phyloP scores from a whole-genome alignment of 2,329 filamentous ascomycete species.

The Aspergillus piperis region DNA sequence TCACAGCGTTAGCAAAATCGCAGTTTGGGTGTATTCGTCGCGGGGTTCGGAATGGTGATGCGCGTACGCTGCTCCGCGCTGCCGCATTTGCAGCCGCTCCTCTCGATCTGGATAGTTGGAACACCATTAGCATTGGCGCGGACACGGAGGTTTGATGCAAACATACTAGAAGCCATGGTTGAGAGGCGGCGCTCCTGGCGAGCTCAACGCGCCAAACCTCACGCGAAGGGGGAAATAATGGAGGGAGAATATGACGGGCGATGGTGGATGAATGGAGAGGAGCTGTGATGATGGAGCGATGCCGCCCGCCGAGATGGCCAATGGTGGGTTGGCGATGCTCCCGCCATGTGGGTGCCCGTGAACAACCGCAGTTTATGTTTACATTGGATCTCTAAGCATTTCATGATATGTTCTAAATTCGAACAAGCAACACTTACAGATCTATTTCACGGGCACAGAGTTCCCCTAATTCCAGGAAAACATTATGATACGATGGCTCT shows the following conservation, averaged over 20 bases:
- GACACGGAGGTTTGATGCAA: no score
- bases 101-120: conserved; percentile 46
- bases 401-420: no score
- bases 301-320: conserved; percentile 4
- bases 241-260: conserved; percentile 6
- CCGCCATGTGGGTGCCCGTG: neutral
- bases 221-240: conserved; percentile 14
- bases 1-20: conserved; percentile 25
- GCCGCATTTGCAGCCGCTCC: conserved; percentile 58
- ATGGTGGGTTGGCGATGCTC: neutral
- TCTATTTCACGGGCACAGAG: no score
- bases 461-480: no score
- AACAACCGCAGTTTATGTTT: conserved; percentile 1
- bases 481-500: no score
- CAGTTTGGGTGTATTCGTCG: conserved; percentile 16
- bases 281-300: conserved; percentile 12
- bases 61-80: conserved; percentile 59
- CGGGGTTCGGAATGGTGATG: conserved; percentile 25
- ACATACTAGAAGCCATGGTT: conserved; percentile 44
- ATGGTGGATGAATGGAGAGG: conserved; percentile 10
- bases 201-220: conserved; percentile 34
- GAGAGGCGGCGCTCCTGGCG: conserved; percentile 32
- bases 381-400: neutral
- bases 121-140: conserved; percentile 4
- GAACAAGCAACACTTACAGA: no score